Percentiles rank a stretch among this genome's conserved stretches.
Evolutionary conservation across 2,329 filamentous ascomycete species (phyloP).

Genomic region (Penicillium glabrum): DNA sequence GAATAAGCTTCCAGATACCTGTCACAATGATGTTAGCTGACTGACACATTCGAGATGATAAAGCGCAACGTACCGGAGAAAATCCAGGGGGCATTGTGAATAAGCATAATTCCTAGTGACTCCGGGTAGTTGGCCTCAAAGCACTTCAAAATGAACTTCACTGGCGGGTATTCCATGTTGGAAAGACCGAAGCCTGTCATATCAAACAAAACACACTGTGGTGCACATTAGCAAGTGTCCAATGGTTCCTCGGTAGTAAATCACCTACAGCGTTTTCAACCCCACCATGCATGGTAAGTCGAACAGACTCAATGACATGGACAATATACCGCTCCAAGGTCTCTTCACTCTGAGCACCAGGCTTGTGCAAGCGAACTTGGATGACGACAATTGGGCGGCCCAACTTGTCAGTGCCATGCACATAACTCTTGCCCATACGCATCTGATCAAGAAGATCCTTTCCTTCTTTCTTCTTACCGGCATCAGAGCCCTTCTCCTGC

Average conservation of each 20-base stretch:
- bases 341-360: constrained; percentile 77
- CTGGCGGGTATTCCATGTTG: constrained; percentile 97
- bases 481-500: constrained; percentile 44
- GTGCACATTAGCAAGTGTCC: constrained; percentile 3
- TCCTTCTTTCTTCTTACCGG: constrained; percentile 16
- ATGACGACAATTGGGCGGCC: constrained; percentile 78
- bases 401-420: constrained; percentile 19
- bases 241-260: constrained; percentile 31
- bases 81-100: constrained; percentile 93
- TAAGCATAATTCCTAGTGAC: constrained; percentile 78
- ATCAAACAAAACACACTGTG: constrained; percentile 84
- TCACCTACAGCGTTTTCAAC: constrained; percentile 78
- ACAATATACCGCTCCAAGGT: constrained; percentile 85
- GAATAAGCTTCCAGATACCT: constrained; percentile 92
- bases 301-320: constrained; percentile 88
- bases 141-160: constrained; percentile 97
- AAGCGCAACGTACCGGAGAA: constrained; percentile 67
- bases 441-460: constrained; percentile 19
- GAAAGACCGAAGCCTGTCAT: constrained; percentile 90
- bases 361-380: constrained; percentile 73
- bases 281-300: constrained; percentile 72
- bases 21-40: neutral
- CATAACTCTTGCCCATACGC: constrained; percentile 19
- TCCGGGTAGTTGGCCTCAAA: constrained; percentile 98
- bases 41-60: neutral